Percentiles rank a stretch among this genome's conserved stretches.
Evolutionary conservation across 768 basidiomycete species (phyloP).

Genomic region (Goffeauzyma gilvescens): DNA sequence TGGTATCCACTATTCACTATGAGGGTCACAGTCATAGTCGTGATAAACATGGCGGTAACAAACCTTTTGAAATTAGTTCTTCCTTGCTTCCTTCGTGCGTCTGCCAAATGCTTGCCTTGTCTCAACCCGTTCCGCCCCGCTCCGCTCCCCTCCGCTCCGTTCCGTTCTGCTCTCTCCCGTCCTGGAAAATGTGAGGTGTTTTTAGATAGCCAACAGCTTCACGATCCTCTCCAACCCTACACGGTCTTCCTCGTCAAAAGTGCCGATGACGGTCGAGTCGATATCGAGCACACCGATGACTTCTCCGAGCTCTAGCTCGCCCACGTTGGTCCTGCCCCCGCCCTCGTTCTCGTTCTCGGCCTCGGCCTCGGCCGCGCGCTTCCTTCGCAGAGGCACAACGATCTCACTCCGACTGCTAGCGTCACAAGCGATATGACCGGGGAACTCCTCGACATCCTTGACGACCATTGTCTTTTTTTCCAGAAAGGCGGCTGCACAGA

Average conservation of each 20-base stretch:
- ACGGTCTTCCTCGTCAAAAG: conserved; percentile 60
- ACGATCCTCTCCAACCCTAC: conserved; percentile 59
- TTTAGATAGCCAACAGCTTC: conserved; percentile 38
- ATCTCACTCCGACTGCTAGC: conserved; percentile 78
- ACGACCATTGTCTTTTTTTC: conserved; percentile 47
- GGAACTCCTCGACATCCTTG: conserved; percentile 55
- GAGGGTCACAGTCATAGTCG: too few relatives aligned
- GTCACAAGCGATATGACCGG: conserved; percentile 89
- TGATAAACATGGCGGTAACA: too few relatives aligned
- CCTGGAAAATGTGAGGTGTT: too few relatives aligned
- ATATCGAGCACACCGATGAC: conserved; percentile 50
- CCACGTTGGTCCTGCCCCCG: conserved; percentile 17
- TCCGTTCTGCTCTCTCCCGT: too few relatives aligned
- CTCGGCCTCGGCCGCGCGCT: too few relatives aligned
- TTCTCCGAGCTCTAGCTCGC: conserved; percentile 4
- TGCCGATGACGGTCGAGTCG: conserved; percentile 53
- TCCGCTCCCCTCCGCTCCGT: too few relatives aligned
- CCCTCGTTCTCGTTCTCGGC: too few relatives aligned
- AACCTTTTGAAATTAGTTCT: too few relatives aligned
- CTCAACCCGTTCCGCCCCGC: too few relatives aligned
- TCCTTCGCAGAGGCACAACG: conserved; percentile 50
- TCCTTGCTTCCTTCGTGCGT: too few relatives aligned
- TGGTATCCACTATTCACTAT: too few relatives aligned
- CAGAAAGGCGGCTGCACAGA: conserved; percentile 64
- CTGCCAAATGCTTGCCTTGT: too few relatives aligned